These are phyloP conservation scores for Aechmea fasciata DNA, from an alignment of 176 grass and related monocot genomes.

Conservation along the genomic window DNA sequence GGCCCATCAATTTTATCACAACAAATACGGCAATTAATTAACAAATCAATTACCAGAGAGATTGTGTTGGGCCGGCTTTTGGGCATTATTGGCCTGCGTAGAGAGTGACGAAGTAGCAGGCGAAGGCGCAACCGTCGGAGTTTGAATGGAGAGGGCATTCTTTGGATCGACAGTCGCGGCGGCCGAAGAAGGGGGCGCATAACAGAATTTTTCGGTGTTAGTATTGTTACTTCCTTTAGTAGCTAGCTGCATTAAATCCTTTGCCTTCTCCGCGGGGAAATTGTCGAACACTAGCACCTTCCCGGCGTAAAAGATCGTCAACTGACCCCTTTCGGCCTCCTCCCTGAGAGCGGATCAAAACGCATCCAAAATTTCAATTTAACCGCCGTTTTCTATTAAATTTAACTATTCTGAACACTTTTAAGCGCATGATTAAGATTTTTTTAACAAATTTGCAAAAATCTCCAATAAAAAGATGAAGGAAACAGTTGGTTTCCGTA, in stretches of 20 bases:
- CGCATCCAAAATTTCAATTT: not conserved
- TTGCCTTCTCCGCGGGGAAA: slow-evolving; percentile 88
- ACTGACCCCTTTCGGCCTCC: slow-evolving; percentile 43
- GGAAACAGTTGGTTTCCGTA: too few relatives aligned
- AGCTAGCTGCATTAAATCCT: slow-evolving; percentile 79
- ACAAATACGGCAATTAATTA: too few relatives aligned
- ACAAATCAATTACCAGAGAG: slow-evolving; percentile 51
- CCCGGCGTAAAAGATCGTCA: slow-evolving; percentile 88
- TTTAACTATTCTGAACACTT: too few relatives aligned
- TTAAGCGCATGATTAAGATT: too few relatives aligned
- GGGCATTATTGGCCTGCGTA: slow-evolving; percentile 23
- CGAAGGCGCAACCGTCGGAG: slow-evolving; percentile 6
- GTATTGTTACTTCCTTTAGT: slow-evolving; percentile 37
- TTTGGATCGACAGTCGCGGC: not conserved
- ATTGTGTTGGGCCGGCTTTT: slow-evolving; percentile 37
- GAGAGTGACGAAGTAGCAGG: slow-evolving; percentile 15
- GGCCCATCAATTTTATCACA: too few relatives aligned
- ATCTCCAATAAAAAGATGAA: too few relatives aligned
- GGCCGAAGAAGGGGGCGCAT: slow-evolving; percentile 14
- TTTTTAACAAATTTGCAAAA: too few relatives aligned
- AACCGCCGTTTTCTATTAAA: too few relatives aligned
- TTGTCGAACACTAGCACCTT: slow-evolving; percentile 90
- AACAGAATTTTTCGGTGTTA: slow-evolving; percentile 9
- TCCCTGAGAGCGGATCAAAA: slow-evolving; percentile 28
- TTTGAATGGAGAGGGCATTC: slow-evolving; percentile 8